A percentile compares a stretch with the other conserved stretches of the same genome.
Conservation (phyloP, 805 yeast genomes). For the Priceomyces haplophilus region DNA sequence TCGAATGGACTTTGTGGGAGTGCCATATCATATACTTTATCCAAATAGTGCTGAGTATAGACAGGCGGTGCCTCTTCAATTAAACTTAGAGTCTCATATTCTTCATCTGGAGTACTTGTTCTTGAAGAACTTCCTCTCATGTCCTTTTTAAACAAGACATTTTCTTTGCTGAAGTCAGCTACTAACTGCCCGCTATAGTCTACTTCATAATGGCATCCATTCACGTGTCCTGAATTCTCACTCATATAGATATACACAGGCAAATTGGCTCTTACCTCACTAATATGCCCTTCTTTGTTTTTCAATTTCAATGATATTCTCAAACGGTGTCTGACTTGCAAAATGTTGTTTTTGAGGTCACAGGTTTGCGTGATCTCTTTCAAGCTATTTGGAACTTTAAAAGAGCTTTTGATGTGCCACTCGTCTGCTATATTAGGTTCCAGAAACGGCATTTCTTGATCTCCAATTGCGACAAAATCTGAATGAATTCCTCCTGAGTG, state of each 20-base stretch:
- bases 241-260: conserved; percentile 46
- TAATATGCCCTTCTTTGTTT: conserved; percentile 49
- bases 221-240: conserved; percentile 35
- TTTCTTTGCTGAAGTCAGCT: conserved; percentile 20
- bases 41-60: conserved; percentile 38
- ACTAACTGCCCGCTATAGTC: conserved; percentile 26
- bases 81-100: conserved; percentile 19
- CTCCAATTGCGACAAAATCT: conserved; percentile 34
- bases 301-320: conserved; percentile 42
- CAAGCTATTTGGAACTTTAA: conserved; percentile 39
- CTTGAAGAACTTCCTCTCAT: conserved; percentile 3
- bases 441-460: conserved; percentile 22
- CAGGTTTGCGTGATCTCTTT: conserved; percentile 44
- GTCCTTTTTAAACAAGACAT: conserved; percentile 29
- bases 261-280: conserved; percentile 51
- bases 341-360: conserved; percentile 34
- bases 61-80: conserved; percentile 42
- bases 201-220: conserved; percentile 31
- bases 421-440: conserved; percentile 30
- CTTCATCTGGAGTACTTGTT: conserved; percentile 12
- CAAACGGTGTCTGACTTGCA: conserved; percentile 46
- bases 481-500: conserved; percentile 40
- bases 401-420: conserved; percentile 45
- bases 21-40: conserved; percentile 35
- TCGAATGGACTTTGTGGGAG: conserved; percentile 36